A percentile compares a stretch with the other conserved stretches of the same genome.
phyloP scores from a whole-genome alignment of 2,329 filamentous ascomycete genomes.

The Penicillium nordicum region DNA sequence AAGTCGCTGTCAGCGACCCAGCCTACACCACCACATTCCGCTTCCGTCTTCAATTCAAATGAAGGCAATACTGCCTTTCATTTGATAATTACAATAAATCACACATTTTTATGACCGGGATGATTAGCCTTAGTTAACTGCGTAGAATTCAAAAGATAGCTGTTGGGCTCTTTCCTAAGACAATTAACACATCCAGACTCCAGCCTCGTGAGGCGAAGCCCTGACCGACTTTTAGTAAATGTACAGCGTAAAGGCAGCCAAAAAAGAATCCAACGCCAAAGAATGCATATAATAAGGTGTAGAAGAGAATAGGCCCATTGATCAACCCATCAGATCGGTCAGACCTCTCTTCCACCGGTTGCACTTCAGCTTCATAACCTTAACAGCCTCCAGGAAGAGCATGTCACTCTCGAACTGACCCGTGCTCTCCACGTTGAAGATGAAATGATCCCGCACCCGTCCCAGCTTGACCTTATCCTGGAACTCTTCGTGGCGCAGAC shows the following conservation, averaged over 20 bases:
- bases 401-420: constrained; percentile 94
- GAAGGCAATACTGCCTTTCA: background rate
- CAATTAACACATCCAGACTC: constrained; percentile 31
- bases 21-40: constrained; percentile 73
- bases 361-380: constrained; percentile 81
- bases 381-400: constrained; percentile 85
- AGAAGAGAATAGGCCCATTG: constrained; percentile 10
- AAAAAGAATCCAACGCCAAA: constrained; percentile 37
- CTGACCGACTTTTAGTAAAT: constrained; percentile 34
- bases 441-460: constrained; percentile 89
- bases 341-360: constrained; percentile 45
- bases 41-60: constrained; percentile 54
- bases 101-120: constrained; percentile 6
- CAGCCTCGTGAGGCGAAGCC: constrained; percentile 31
- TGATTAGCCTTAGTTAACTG: constrained; percentile 12
- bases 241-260: constrained; percentile 32
- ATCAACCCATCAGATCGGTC: constrained; percentile 41
- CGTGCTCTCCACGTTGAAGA: constrained; percentile 91
- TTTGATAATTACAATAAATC: constrained; percentile 4
- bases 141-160: constrained; percentile 22
- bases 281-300: constrained; percentile 34
- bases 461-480: constrained; percentile 93
- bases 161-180: constrained; percentile 26
- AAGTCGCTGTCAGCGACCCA: constrained; percentile 90
- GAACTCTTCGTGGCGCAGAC: constrained; percentile 86